Percentiles rank a stretch among this genome's conserved stretches.
Evolutionary conservation across 495 filamentous ascomycete genomes (phyloP).

Genomic region (Paragyromitra xinjiangensis): DNA sequence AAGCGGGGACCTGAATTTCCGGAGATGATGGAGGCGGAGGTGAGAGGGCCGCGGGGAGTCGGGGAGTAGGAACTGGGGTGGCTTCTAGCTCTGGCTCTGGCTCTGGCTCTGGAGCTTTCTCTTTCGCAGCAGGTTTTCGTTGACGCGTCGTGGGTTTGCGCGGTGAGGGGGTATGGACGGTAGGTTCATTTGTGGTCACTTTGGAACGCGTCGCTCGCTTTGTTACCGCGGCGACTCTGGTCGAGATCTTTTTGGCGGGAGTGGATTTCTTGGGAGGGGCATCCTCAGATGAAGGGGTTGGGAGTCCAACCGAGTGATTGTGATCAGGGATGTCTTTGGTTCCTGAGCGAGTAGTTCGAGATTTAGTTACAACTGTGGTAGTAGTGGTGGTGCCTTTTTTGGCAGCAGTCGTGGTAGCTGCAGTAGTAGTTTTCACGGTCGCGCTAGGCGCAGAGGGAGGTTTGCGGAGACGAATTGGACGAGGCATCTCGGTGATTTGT

Average conservation of each 20-base stretch:
- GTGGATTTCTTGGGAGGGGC: constrained; percentile 3
- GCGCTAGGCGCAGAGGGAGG: constrained; percentile 33
- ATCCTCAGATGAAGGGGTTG: constrained; percentile 22
- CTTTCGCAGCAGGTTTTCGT: constrained; percentile 16
- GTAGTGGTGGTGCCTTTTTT: constrained; percentile 21
- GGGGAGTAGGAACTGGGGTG: not conserved
- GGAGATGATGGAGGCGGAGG: constrained; percentile 18
- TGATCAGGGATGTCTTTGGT: constrained; percentile 18
- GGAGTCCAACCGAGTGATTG: not conserved
- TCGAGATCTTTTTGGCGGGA: not conserved
- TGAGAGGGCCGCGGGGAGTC: constrained; percentile 10
- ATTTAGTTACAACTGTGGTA: not conserved
- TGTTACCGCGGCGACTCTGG: not conserved
- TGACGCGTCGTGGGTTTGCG: constrained; percentile 35
- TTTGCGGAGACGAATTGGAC: constrained; percentile 41
- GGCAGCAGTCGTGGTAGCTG: not conserved
- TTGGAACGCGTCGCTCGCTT: constrained; percentile 49
- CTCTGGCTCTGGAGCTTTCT: not conserved
- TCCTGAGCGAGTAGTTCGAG: constrained; percentile 40
- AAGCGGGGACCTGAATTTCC: constrained; percentile 49
- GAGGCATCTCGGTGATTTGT: constrained; percentile 23
- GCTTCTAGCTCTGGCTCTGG: constrained; percentile 3
- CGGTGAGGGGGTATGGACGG: constrained; percentile 12
- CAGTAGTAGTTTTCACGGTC: not conserved
- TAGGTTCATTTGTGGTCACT: not conserved